A percentile compares a stretch with the other conserved stretches of the same genome.
phyloP scores from a whole-genome alignment of 1,284 basidiomycete genomes.

The Coriolopsis trogii region DNA sequence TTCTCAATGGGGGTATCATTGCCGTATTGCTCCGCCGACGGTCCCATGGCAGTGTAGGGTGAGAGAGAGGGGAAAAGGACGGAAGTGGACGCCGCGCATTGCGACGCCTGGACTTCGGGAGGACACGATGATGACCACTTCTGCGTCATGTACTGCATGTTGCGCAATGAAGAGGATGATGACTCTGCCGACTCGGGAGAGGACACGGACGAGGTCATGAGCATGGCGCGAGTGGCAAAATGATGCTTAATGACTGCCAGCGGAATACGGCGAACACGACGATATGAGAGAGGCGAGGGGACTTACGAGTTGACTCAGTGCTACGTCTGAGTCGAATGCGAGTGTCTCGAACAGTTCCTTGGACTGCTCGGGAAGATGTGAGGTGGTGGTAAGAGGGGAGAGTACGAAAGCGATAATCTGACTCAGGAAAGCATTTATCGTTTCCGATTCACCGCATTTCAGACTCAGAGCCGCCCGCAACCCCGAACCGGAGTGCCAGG shows the following conservation, averaged over 20 bases:
- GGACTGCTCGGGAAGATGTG: conserved; percentile 30
- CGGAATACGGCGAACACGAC: conserved; percentile 27
- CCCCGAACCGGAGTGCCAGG: conserved; percentile 6
- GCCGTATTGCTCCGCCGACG: conserved; percentile 31
- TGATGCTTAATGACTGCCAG: conserved; percentile 27
- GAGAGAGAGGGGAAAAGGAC: conserved; percentile 22
- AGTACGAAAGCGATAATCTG: conserved; percentile 30
- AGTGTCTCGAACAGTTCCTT: conserved; percentile 27
- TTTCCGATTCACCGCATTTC: conserved; percentile 42
- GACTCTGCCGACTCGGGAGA: conserved; percentile 24
- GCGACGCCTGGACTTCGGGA: conserved; percentile 25
- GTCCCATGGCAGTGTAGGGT: conserved; percentile 15
- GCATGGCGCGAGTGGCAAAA: conserved; percentile 20
- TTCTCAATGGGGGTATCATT: conserved; percentile 31
- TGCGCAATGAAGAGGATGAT: conserved; percentile 22
- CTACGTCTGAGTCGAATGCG: conserved; percentile 22
- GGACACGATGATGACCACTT: conserved; percentile 23
- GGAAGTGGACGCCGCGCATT: conserved; percentile 17
- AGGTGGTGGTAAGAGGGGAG: conserved; percentile 29
- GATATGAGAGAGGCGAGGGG: conserved; percentile 25
- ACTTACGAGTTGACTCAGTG: conserved; percentile 31
- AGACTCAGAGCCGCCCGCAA: conserved; percentile 43
- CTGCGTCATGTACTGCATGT: conserved; percentile 25
- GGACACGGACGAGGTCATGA: conserved; percentile 21
- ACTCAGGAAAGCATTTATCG: conserved; percentile 43